Conservation (phyloP, 176 grass and related monocot genomes). For the Areca catechu region DNA sequence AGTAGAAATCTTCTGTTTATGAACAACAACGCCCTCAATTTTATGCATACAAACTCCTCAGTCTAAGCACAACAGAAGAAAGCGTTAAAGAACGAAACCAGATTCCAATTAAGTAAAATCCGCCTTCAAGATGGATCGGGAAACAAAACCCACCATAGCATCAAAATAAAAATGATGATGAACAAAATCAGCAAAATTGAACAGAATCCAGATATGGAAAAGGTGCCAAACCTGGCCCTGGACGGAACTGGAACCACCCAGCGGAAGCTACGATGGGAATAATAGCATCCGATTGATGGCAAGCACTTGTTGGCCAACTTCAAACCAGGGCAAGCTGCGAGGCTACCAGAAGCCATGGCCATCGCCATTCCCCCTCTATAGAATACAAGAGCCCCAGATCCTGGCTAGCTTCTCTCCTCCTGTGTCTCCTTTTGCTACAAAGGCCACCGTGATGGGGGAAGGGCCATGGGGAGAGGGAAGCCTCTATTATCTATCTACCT, state of each 20-base stretch:
- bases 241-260: neutral
- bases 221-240: neutral
- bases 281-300: neutral
- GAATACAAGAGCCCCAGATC: no score
- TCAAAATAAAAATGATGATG: neutral
- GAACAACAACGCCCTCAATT: no score
- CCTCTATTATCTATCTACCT: no score
- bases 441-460: no score
- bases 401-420: no score
- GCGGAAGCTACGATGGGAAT: neutral
- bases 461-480: no score
- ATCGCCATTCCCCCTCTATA: neutral
- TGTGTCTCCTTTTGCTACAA: no score
- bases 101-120: neutral
- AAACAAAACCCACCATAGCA: neutral
- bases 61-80: no score
- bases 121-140: neutral
- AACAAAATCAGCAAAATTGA: neutral
- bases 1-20: no score
- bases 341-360: slow-evolving; percentile 5
- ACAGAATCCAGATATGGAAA: neutral
- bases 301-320: slow-evolving; percentile 7
- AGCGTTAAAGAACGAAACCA: neutral
- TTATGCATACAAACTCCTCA: no score
- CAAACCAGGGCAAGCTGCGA: neutral